phyloP scores from a whole-genome alignment of 352 stramenopile genomes.

The Phytophthora palmivora region DNA sequence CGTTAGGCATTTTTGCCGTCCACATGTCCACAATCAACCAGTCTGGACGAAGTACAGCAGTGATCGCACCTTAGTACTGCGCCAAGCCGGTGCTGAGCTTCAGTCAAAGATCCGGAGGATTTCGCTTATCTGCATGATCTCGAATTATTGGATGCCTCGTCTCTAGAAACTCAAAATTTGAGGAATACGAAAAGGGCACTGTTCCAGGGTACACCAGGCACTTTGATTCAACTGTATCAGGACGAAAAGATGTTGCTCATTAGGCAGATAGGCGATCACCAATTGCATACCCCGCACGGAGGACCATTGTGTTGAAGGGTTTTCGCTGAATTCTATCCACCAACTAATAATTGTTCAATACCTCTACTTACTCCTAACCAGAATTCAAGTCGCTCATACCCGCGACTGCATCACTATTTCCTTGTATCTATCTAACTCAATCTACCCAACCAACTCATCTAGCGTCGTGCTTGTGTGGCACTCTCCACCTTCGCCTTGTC shows the following conservation, averaged over 20 bases:
- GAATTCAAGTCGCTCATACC: slow-evolving; percentile 24
- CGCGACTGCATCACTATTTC: slow-evolving; percentile 15
- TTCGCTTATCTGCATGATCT: slow-evolving; percentile 25
- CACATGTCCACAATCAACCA: too few relatives aligned
- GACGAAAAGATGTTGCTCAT: background rate
- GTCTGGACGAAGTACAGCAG: too few relatives aligned
- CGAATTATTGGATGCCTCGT: slow-evolving; percentile 21
- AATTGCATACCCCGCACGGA: background rate
- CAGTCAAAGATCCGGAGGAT: slow-evolving; percentile 13
- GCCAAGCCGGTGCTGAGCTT: background rate
- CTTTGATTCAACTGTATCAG: background rate
- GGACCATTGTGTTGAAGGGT: background rate
- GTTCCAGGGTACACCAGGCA: background rate
- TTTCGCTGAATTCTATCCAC: slow-evolving; percentile 7
- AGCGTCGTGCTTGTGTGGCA: slow-evolving; percentile 3
- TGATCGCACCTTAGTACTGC: too few relatives aligned
- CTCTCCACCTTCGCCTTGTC: slow-evolving; percentile 18
- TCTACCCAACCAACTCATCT: background rate
- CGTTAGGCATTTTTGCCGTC: too few relatives aligned
- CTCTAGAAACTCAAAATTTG: slow-evolving; percentile 24
- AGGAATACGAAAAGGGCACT: slow-evolving; percentile 13
- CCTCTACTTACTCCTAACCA: slow-evolving; percentile 7
- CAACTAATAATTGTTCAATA: too few relatives aligned
- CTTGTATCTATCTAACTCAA: slow-evolving; percentile 7
- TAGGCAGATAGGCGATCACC: slow-evolving; percentile 14